phyloP scores from a whole-genome alignment of 2,329 filamentous ascomycete species.

The Triangularia setosa region DNA sequence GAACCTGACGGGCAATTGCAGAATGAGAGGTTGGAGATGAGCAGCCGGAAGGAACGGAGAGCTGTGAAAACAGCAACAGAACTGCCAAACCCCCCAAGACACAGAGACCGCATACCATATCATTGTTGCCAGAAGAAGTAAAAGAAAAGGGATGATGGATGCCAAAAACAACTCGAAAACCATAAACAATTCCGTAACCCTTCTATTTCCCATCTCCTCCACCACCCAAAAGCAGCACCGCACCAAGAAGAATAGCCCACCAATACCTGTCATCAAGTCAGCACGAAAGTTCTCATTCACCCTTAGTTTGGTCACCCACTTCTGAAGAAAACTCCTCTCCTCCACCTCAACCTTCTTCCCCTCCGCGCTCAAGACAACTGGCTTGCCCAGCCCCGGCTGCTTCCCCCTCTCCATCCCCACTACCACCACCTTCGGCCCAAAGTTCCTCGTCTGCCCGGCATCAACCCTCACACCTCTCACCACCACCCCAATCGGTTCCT shows the following conservation, averaged over 20 bases:
- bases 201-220: conserved; percentile 49
- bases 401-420: conserved; percentile 46
- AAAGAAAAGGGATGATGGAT: neutral
- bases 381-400: conserved; percentile 59
- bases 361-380: conserved; percentile 57
- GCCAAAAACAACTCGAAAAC: neutral
- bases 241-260: conserved; percentile 57
- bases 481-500: conserved; percentile 39
- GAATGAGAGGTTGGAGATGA: neutral
- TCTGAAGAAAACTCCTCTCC: conserved; percentile 64
- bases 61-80: no score
- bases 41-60: no score
- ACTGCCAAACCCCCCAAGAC: no score
- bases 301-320: conserved; percentile 41
- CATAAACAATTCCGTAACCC: conserved; percentile 3
- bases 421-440: conserved; percentile 57
- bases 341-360: conserved; percentile 53
- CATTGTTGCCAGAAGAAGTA: neutral
- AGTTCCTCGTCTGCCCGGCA: conserved; percentile 61
- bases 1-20: neutral
- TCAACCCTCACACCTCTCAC: conserved; percentile 55
- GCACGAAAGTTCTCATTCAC: conserved; percentile 20
- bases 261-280: conserved; percentile 54
- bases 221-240: conserved; percentile 51
- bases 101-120: neutral